Evolutionary conservation across 352 stramenopile genomes (phyloP).

Genomic region (Thalassiosira mediterranea): DNA sequence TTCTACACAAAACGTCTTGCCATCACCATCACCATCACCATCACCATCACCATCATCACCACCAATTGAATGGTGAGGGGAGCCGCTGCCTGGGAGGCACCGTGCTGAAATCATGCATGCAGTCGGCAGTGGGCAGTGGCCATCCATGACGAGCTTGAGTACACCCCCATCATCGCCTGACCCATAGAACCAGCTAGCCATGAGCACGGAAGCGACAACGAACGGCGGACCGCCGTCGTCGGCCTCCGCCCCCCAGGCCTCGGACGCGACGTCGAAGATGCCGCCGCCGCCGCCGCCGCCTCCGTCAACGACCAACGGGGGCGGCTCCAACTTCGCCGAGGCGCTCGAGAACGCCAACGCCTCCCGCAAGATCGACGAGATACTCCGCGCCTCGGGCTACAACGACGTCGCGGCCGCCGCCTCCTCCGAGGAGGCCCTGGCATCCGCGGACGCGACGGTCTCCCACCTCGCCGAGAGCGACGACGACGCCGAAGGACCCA

Average conservation of each 20-base stretch:
- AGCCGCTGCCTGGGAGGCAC: no score
- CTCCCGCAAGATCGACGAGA: constrained; percentile 4
- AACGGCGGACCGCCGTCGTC: neutral
- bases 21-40: no score
- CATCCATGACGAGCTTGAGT: no score
- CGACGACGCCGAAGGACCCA: neutral
- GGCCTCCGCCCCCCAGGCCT: neutral
- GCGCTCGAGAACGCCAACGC: constrained; percentile 8
- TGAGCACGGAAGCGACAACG: neutral
- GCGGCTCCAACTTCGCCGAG: neutral
- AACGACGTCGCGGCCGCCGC: neutral
- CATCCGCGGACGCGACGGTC: neutral
- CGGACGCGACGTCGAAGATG: neutral
- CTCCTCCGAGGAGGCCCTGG: neutral
- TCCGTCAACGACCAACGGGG: neutral
- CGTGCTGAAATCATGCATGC: no score
- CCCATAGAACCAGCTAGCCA: no score
- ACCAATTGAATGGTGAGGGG: no score
- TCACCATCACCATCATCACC: no score
- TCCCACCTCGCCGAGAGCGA: neutral
- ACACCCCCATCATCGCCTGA: no score
- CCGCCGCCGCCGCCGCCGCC: neutral
- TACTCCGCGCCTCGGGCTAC: neutral
- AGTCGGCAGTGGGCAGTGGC: no score
- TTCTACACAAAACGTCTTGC: no score